Percentiles rank a stretch among this genome's conserved stretches.
Conservation (phyloP, 176 grass and related monocot genomes). For the Hordeum vulgare region MorexV3_pseudomolecules_assembly NC_058522.1:548343797-548344296, state of each 20-base stretch:
- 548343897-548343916: not conserved
- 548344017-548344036: not conserved
- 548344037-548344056: not conserved
- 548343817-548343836: no score
- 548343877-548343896: not conserved
- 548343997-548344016: not conserved
- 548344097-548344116: not conserved
- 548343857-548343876: not conserved
- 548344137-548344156: not conserved
- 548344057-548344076: not conserved
- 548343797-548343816: not conserved
- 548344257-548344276: not conserved
- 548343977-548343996: not conserved
- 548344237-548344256: not conserved
- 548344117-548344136: not conserved
- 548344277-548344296: not conserved
- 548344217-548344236: not conserved
- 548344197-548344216: not conserved
- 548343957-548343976: not conserved
- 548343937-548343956: not conserved
- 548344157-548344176: not conserved
- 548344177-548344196: not conserved
- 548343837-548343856: not conserved
- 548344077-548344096: not conserved
- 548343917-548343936: not conserved